phyloP scores from a whole-genome alignment of 2,329 filamentous ascomycete genomes.

The Xylaria sp. region DNA sequence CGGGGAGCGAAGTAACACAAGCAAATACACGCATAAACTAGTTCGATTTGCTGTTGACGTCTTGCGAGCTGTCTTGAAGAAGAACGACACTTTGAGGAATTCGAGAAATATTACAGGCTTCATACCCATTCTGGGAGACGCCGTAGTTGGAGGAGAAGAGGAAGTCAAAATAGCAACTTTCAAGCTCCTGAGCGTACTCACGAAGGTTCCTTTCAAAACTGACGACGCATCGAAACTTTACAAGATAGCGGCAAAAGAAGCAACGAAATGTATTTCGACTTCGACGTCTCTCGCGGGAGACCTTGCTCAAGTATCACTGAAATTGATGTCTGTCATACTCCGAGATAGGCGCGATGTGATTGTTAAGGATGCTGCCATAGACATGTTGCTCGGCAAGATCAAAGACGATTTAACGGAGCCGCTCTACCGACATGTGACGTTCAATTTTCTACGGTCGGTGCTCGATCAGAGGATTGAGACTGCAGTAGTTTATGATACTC shows the following conservation, averaged over 20 bases:
- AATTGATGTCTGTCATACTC: slow-evolving; percentile 85
- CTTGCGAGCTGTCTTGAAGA: slow-evolving; percentile 84
- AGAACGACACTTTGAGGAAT: slow-evolving; percentile 83
- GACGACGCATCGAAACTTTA: slow-evolving; percentile 72
- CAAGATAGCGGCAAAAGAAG: slow-evolving; percentile 85
- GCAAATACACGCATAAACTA: slow-evolving; percentile 87
- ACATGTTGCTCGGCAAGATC: slow-evolving; percentile 82
- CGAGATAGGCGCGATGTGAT: slow-evolving; percentile 80
- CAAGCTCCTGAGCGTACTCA: slow-evolving; percentile 83
- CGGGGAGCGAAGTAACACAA: slow-evolving; percentile 75
- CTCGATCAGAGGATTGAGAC: slow-evolving; percentile 88
- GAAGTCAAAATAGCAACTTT: slow-evolving; percentile 92
- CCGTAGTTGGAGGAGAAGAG: slow-evolving; percentile 84
- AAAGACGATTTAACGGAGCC: slow-evolving; percentile 93
- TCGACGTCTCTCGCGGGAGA: slow-evolving; percentile 84
- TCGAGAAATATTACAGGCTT: slow-evolving; percentile 85
- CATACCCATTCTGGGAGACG: slow-evolving; percentile 88
- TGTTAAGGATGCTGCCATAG: slow-evolving; percentile 83
- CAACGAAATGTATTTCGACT: slow-evolving; percentile 81
- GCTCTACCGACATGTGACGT: slow-evolving; percentile 89
- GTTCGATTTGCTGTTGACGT: slow-evolving; percentile 89
- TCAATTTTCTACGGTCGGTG: slow-evolving; percentile 91
- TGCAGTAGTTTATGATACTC: slow-evolving; percentile 86
- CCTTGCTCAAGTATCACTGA: slow-evolving; percentile 86
- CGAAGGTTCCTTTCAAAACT: slow-evolving; percentile 82